Evolutionary conservation across 306 rosid genomes (phyloP), one percentile per base, ranked within the genome.

Genomic region (Cercis canadensis): DNA sequence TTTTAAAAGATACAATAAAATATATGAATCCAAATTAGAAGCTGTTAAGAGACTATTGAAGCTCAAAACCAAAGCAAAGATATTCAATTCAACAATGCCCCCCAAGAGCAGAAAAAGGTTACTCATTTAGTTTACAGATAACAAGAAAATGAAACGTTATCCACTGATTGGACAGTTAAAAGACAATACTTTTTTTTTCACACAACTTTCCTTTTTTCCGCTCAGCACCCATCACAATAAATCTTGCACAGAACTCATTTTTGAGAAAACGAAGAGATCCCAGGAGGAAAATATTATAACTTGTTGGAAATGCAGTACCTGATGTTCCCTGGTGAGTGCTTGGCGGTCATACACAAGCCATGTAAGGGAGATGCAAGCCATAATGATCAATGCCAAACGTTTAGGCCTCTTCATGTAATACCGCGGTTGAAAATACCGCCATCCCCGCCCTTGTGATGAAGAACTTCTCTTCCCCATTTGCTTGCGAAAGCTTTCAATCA

Each of bases 331-430:
- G 21, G 18, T 73, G 76, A 87, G 82, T 12, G 71, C 63, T 70
- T 74, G 75, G 44, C 75, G 84, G 19, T 78, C 81, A 17, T 71
- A 84, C 36, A 72, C 39, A 41, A 80, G 62, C 77, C 84, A 87
- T 37, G 70, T 16, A 32, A 87, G 43, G 2, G 72, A 67, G 14
- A 84, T 24, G 47, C 76, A 62, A 44, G 79, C 9, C 75, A 80
- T 0, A 58, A 84, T 4, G 12, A 82, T 4, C 31, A 84, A 55
- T 11, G 82, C 73, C 0, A 77, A 41, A 32, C 85, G 78, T 63
- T 59, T 73, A 19, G 87, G 78, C 69, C 87, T 82, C 79, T 80
- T 80, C 0, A 80, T 29, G 78, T 77, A 75, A 76, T 78, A 75
- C 31, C 76, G 80, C 37, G 84, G 87, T 57, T 78, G 80, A 40